Evolutionary conservation across 1,284 basidiomycete genomes (phyloP).

Genomic region (Porogramme epimiltina): DNA sequence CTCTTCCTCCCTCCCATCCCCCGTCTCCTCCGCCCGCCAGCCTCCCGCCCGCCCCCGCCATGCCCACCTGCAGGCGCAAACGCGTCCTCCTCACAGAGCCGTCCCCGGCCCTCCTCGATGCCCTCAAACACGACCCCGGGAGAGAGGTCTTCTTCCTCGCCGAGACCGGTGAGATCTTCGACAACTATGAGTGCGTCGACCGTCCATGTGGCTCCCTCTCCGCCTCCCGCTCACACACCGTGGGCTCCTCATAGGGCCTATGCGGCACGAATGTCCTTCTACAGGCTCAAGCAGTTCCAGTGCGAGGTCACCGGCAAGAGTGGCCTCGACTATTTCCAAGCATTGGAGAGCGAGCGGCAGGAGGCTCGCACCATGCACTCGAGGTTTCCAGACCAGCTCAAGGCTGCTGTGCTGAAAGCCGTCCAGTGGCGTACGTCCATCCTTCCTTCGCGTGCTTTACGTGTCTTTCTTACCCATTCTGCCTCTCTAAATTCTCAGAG

Average conservation of each 20-base stretch:
- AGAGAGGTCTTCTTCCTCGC: slow-evolving; percentile 87
- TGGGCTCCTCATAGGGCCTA: slow-evolving; percentile 66
- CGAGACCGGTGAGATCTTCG: slow-evolving; percentile 94
- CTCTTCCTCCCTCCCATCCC: slow-evolving; percentile 22
- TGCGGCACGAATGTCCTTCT: slow-evolving; percentile 90
- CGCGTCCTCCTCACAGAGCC: slow-evolving; percentile 86
- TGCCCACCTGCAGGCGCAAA: slow-evolving; percentile 92
- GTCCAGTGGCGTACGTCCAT: slow-evolving; percentile 90
- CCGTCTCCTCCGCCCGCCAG: slow-evolving; percentile 2
- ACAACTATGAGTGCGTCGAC: slow-evolving; percentile 80
- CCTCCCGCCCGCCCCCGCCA: slow-evolving; percentile 35
- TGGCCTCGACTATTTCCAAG: slow-evolving; percentile 92
- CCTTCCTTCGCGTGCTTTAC: slow-evolving; percentile 20
- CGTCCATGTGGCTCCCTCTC: slow-evolving; percentile 26
- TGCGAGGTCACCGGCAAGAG: slow-evolving; percentile 96
- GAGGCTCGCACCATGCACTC: slow-evolving; percentile 88
- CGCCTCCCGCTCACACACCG: slow-evolving; percentile 8
- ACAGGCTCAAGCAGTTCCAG: slow-evolving; percentile 90
- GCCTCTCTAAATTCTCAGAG: slow-evolving; percentile 53
- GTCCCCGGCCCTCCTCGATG: slow-evolving; percentile 65
- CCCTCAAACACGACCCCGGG: slow-evolving; percentile 61
- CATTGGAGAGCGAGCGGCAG: slow-evolving; percentile 86
- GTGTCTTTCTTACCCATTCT: slow-evolving; percentile 11
- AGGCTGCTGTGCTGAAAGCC: slow-evolving; percentile 85
- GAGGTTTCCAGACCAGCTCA: slow-evolving; percentile 91